A percentile compares a stretch with the other conserved stretches of the same genome.
These are phyloP conservation scores for Debaryomyces robertsiae DNA, from an alignment of 1,139 yeast genomes.

Conservation along the genomic window DNA sequence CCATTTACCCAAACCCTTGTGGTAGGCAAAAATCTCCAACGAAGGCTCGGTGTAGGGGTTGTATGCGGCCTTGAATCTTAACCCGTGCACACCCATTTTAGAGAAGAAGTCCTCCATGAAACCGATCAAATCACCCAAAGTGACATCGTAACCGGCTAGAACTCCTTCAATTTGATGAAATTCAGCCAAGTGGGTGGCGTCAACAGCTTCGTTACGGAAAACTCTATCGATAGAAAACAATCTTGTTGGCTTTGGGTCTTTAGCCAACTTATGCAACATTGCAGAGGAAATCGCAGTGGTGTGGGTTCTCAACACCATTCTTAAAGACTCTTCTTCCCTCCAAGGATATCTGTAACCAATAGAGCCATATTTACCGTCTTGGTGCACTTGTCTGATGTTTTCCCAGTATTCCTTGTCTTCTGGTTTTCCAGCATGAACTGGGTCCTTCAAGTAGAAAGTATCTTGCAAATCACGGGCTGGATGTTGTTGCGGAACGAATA, in stretches of 20 bases:
- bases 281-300: conserved; percentile 92
- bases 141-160: conserved; percentile 91
- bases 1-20: conserved; percentile 93
- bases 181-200: conserved; percentile 99
- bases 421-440: conserved; percentile 76
- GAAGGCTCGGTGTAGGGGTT: conserved; percentile 99
- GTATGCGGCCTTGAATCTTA: conserved; percentile 97
- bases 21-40: conserved; percentile 96
- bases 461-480: conserved; percentile 99
- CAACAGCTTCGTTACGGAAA: conserved; percentile 99
- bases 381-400: conserved; percentile 80
- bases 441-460: conserved; percentile 95
- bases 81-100: conserved; percentile 94
- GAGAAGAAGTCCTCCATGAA: conserved; percentile 97
- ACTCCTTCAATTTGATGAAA: conserved; percentile 99
- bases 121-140: conserved; percentile 94
- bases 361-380: conserved; percentile 89
- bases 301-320: conserved; percentile 94
- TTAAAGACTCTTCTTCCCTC: conserved; percentile 87
- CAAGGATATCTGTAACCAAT: conserved; percentile 98
- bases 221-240: conserved; percentile 96
- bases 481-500: conserved; percentile 98
- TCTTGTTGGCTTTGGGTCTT: conserved; percentile 88
- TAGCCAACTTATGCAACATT: conserved; percentile 84
- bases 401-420: conserved; percentile 77